These are phyloP conservation scores for Aschersonia sp. DNA, from an alignment of 2,329 filamentous ascomycete species.

Conservation along the genomic window DNA sequence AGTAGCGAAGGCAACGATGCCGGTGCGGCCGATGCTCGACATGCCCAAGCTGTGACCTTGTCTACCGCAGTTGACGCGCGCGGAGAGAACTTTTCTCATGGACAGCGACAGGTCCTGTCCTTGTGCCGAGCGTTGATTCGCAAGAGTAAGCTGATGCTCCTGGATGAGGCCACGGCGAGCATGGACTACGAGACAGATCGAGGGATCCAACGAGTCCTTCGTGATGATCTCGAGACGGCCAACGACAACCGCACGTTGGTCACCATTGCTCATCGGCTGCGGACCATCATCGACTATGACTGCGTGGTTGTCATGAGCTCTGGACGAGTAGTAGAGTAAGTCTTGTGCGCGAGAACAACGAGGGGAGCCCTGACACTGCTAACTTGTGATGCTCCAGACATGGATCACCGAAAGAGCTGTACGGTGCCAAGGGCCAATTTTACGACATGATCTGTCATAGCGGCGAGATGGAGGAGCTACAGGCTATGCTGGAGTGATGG, in stretches of 20 bases:
- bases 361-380: background rate
- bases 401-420: constrained; percentile 32
- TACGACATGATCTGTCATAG: constrained; percentile 41
- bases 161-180: constrained; percentile 44
- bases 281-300: constrained; percentile 46
- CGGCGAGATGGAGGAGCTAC: constrained; percentile 33
- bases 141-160: constrained; percentile 37
- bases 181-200: constrained; percentile 44
- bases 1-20: constrained; percentile 12
- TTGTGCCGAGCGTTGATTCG: constrained; percentile 40
- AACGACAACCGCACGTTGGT: constrained; percentile 35
- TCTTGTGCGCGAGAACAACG: background rate
- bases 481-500: constrained; percentile 15
- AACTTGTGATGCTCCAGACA: constrained; percentile 14
- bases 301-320: constrained; percentile 40
- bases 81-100: constrained; percentile 41
- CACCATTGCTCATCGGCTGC: constrained; percentile 41
- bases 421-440: constrained; percentile 28
- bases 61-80: constrained; percentile 33
- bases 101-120: constrained; percentile 43
- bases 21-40: constrained; percentile 5
- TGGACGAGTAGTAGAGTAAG: constrained; percentile 37
- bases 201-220: constrained; percentile 37
- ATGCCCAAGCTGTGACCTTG: constrained; percentile 18
- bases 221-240: constrained; percentile 29